phyloP scores from a whole-genome alignment of 2,329 filamentous ascomycete genomes.

The Colletotrichum sp. region DNA sequence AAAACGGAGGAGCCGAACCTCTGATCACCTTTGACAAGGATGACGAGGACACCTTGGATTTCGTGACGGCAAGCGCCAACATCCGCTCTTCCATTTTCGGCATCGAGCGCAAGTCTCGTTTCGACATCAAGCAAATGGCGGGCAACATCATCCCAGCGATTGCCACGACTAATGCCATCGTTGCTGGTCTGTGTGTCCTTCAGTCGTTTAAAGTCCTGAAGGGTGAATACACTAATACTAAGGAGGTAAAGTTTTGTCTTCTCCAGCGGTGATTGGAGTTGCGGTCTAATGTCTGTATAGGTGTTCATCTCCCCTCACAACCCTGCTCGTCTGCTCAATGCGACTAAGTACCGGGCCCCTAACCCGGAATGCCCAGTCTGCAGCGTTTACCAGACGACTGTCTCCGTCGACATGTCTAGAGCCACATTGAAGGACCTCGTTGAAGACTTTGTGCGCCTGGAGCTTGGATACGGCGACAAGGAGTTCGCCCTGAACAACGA shows the following conservation, averaged over 20 bases:
- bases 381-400: conserved; percentile 70
- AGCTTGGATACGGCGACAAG: conserved; percentile 77
- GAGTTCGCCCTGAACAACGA: conserved; percentile 82
- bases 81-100: conserved; percentile 88
- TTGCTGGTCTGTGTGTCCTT: conserved; percentile 88
- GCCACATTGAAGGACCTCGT: conserved; percentile 84
- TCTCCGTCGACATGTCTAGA: conserved; percentile 70
- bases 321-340: conserved; percentile 60
- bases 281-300: conserved; percentile 36
- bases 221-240: conserved; percentile 71
- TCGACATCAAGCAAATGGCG: conserved; percentile 98
- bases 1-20: conserved; percentile 57
- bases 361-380: conserved; percentile 87
- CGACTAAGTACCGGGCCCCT: conserved; percentile 64
- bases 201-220: conserved; percentile 90
- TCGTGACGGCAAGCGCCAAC: conserved; percentile 90
- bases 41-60: conserved; percentile 92
- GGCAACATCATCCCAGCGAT: conserved; percentile 99
- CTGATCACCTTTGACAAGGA: conserved; percentile 95
- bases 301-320: conserved; percentile 80
- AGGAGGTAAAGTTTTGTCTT: conserved; percentile 61
- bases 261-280: not conserved
- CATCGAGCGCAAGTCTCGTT: conserved; percentile 87
- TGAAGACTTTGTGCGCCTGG: conserved; percentile 70
- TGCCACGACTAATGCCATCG: conserved; percentile 96